Conservation (phyloP, 352 stramenopile genomes). For the Pythium phragmiticola region DNA sequence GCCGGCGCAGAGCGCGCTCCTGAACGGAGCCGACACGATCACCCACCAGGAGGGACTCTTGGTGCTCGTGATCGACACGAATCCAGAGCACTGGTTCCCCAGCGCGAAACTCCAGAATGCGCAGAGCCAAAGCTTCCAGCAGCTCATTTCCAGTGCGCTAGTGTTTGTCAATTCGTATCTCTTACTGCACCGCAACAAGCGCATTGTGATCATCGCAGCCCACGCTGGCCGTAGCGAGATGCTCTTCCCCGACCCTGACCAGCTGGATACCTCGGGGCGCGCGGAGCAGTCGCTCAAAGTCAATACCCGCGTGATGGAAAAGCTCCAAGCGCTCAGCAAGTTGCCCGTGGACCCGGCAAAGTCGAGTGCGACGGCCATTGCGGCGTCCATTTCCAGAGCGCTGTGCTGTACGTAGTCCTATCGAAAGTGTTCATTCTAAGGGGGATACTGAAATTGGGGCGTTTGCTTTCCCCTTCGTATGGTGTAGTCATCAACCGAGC, state of each 20-base stretch:
- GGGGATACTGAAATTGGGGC: not conserved
- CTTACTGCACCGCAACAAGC: constrained; percentile 82
- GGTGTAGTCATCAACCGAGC: constrained; percentile 82
- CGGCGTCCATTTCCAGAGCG: constrained; percentile 70
- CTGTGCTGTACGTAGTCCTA: constrained; percentile 61
- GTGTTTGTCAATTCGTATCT: constrained; percentile 89
- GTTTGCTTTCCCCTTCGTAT: not conserved
- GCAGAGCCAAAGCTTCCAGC: constrained; percentile 43
- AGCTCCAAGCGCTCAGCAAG: constrained; percentile 58
- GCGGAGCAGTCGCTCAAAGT: constrained; percentile 75
- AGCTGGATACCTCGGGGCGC: constrained; percentile 58
- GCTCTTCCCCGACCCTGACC: constrained; percentile 71
- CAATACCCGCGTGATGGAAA: constrained; percentile 68
- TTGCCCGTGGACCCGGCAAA: constrained; percentile 48
- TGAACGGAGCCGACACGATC: not conserved
- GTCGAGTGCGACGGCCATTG: constrained; percentile 65
- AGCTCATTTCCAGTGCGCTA: constrained; percentile 72
- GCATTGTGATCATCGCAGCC: constrained; percentile 80
- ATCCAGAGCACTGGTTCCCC: constrained; percentile 69
- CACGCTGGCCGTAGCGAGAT: constrained; percentile 71
- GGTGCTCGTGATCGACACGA: constrained; percentile 81
- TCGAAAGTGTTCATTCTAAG: not conserved
- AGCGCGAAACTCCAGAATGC: constrained; percentile 32
- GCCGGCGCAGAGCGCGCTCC: constrained; percentile 5
- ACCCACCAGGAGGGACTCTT: constrained; percentile 53